Evolutionary conservation across 495 filamentous ascomycete genomes (phyloP).

Genomic region (Penicillium simplicissimum): DNA sequence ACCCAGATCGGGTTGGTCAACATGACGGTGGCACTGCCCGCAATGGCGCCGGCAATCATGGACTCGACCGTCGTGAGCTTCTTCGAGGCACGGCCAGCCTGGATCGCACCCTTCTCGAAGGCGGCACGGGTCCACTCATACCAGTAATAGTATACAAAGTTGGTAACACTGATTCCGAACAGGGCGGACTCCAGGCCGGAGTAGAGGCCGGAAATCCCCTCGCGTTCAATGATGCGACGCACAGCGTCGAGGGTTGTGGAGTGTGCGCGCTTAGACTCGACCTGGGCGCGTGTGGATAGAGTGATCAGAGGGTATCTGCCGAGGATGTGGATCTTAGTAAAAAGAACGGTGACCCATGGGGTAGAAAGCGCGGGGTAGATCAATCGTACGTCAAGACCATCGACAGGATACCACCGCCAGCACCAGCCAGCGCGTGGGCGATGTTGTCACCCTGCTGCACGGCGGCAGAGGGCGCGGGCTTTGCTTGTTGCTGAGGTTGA

Average conservation of each 20-base stretch:
- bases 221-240: conserved; percentile 83
- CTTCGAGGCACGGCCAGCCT: conserved; percentile 72
- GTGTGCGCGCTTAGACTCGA: conserved; percentile 91
- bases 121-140: conserved; percentile 94
- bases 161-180: conserved; percentile 97
- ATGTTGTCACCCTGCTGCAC: conserved; percentile 85
- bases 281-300: conserved; percentile 94
- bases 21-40: conserved; percentile 89
- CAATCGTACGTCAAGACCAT: conserved; percentile 83
- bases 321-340: conserved; percentile 20
- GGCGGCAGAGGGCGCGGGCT: conserved; percentile 46
- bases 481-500: conserved; percentile 37
- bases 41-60: conserved; percentile 94
- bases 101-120: conserved; percentile 79
- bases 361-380: conserved; percentile 16
- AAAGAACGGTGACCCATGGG: conserved; percentile 1
- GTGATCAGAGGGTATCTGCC: conserved; percentile 91
- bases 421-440: conserved; percentile 83
- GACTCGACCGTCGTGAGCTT: conserved; percentile 87
- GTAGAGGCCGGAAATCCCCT: conserved; percentile 86
- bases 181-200: conserved; percentile 86
- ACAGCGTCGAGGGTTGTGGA: conserved; percentile 78
- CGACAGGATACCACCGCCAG: conserved; percentile 88
- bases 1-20: conserved; percentile 99
- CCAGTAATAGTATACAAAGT: conserved; percentile 99